Conservation (phyloP, 164 flowering plant species). For the Saururus chinensis region DNA sequence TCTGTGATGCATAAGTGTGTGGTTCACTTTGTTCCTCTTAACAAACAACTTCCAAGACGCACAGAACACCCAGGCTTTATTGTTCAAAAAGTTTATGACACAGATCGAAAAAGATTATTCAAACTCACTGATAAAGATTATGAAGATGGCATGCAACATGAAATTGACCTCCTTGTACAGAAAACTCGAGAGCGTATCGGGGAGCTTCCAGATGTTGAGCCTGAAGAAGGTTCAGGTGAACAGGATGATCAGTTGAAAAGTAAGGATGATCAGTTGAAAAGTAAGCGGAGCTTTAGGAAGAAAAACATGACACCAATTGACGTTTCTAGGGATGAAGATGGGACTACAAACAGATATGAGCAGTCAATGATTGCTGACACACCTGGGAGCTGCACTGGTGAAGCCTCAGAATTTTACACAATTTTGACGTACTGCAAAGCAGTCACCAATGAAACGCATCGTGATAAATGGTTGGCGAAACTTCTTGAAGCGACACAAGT, state of each 20-base stretch:
- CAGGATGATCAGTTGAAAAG: slow-evolving; percentile 43
- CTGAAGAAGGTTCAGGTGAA: slow-evolving; percentile 36
- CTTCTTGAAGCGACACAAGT: slow-evolving; percentile 54
- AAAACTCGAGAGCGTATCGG: slow-evolving; percentile 61
- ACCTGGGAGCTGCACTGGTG: slow-evolving; percentile 55
- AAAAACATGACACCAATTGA: slow-evolving; percentile 58
- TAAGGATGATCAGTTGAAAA: slow-evolving; percentile 48
- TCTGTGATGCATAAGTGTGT: slow-evolving; percentile 97
- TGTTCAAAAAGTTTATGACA: slow-evolving; percentile 88
- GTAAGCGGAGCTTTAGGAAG: slow-evolving; percentile 37
- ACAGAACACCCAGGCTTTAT: slow-evolving; percentile 85
- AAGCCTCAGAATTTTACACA: slow-evolving; percentile 33
- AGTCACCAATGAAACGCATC: slow-evolving; percentile 54
- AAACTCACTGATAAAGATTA: slow-evolving; percentile 89
- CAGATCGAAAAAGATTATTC: slow-evolving; percentile 61
- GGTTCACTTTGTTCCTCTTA: slow-evolving; percentile 79
- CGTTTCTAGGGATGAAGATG: slow-evolving; percentile 63
- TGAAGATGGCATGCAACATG: slow-evolving; percentile 73
- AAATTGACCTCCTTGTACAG: slow-evolving; percentile 83
- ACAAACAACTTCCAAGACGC: slow-evolving; percentile 77
- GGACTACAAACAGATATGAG: slow-evolving; percentile 23
- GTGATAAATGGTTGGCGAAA: slow-evolving; percentile 81
- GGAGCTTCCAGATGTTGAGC: slow-evolving; percentile 71
- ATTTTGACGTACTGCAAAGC: slow-evolving; percentile 48
- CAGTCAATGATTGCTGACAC: slow-evolving; percentile 49